Evolutionary conservation across 73 alveolate species (phyloP).

Genomic region (Paramecium primaurelia): DNA sequence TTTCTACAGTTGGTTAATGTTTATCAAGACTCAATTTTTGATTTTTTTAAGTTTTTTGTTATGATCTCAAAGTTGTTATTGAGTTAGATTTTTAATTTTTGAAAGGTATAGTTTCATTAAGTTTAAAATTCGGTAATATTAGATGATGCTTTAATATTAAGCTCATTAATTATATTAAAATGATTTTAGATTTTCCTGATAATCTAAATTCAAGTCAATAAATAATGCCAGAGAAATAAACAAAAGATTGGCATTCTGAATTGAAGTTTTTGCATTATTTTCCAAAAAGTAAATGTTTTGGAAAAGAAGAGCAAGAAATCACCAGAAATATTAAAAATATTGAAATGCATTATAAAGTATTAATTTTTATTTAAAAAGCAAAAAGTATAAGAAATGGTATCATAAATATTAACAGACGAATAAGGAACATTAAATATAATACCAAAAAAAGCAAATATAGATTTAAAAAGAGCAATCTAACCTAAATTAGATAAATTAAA

Average conservation of each 20-base stretch:
- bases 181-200: conserved; percentile 34
- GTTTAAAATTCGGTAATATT: neutral
- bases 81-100: neutral
- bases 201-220: conserved; percentile 1
- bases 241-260: neutral
- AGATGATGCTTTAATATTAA: conserved; percentile 18
- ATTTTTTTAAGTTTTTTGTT: neutral
- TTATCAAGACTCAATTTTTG: neutral
- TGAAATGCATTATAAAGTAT: conserved; percentile 6
- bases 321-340: neutral
- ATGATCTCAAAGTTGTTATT: neutral
- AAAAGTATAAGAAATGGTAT: conserved; percentile 27
- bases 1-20: neutral
- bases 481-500: conserved; percentile 21
- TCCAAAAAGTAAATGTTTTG: neutral
- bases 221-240: neutral
- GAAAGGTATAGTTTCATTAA: neutral
- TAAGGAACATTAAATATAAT: conserved; percentile 4
- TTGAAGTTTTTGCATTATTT: neutral
- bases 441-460: conserved; percentile 23
- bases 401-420: neutral
- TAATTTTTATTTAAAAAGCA: neutral
- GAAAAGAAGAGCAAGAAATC: conserved; percentile 25
- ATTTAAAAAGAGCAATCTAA: conserved; percentile 10
- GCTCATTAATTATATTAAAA: conserved; percentile 12